Evolutionary conservation across 2,329 filamentous ascomycete species (phyloP), one percentile per base, ranked within the genome.

Genomic region (Dactylellina leptospora): DNA sequence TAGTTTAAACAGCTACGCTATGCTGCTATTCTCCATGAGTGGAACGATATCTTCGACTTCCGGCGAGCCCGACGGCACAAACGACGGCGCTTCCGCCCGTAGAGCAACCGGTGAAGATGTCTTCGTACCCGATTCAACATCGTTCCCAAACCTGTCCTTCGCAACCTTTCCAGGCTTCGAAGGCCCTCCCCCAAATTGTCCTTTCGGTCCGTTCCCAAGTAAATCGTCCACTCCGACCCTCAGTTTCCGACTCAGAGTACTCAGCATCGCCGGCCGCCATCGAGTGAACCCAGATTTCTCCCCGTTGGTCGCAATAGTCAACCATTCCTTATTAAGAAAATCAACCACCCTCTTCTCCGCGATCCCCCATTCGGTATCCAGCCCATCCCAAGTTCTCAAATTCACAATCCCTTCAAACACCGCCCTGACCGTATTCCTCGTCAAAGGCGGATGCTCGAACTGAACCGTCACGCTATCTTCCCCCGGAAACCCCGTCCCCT

Each of bases 331-430:
- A 28, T 36, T 23, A 40, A 72, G 16, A 28, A 54, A 72, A 18
- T 63, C 59, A n/a, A 72, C n/a, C 28, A 72, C 68, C 47, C 53
- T 27, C 38, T 44, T 58, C 59, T 72, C 68, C 36, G 59, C 59
- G 2, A 18, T 36, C 1, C 33, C 59, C 68, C 59, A 72, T 20
- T 72, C 59, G 4, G 30, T 44, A 30, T 62, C 36, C 36, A 27
- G 10, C 10, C 53, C 47, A 33, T 63, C 53, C 59, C 53, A 64
- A 6, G 53, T 64, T 23, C 59, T 51, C 45, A 72, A 20, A 47
- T 72, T 64, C 36, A 64, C 53, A 5, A 72, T 40, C 13, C 68
- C 68, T 36, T 72, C 68, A 36, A 72, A 72, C 4, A 72, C 59
- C 8, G 59, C 45, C 22, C 25, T 59, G 8, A 72, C 68, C 11